These are phyloP conservation scores for Acorus gramineus DNA, from an alignment of 106 monocot species.

Conservation along the genomic window DNA sequence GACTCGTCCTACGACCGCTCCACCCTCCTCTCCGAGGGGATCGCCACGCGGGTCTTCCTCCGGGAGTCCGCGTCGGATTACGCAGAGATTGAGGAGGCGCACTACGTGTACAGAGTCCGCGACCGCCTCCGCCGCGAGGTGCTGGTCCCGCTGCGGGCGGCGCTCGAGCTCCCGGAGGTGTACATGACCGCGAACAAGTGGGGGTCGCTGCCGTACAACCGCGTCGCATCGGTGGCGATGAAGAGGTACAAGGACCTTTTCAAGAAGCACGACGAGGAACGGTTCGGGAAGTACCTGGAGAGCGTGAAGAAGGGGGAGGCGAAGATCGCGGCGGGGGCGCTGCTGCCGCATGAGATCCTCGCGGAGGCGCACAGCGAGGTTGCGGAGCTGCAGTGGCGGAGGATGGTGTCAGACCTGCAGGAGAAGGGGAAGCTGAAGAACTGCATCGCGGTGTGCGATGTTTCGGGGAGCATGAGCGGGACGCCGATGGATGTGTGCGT, in stretches of 20 bases:
- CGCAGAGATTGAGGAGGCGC: slow-evolving; percentile 26
- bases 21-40: slow-evolving; percentile 61
- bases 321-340: slow-evolving; percentile 66
- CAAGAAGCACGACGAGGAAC: slow-evolving; percentile 32
- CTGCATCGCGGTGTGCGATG: slow-evolving; percentile 71
- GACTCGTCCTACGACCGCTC: slow-evolving; percentile 47
- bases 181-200: slow-evolving; percentile 48
- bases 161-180: slow-evolving; percentile 57
- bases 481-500: slow-evolving; percentile 57
- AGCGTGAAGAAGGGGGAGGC: slow-evolving; percentile 41
- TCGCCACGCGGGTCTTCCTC: slow-evolving; percentile 53
- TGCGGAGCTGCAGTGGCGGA: slow-evolving; percentile 65
- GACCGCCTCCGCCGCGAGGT: slow-evolving; percentile 45
- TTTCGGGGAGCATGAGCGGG: slow-evolving; percentile 57
- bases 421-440: slow-evolving; percentile 39
- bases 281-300: slow-evolving; percentile 35
- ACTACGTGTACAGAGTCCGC: slow-evolving; percentile 64
- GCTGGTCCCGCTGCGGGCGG: slow-evolving; percentile 52
- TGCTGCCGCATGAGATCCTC: slow-evolving; percentile 60
- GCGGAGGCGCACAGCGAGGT: slow-evolving; percentile 25
- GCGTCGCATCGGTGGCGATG: slow-evolving; percentile 84
- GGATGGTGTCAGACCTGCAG: slow-evolving; percentile 47
- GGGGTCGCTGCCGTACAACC: slow-evolving; percentile 46
- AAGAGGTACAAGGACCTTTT: slow-evolving; percentile 58
- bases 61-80: slow-evolving; percentile 30